These are phyloP conservation scores for Globisporangium paddicum DNA, from an alignment of 352 stramenopile species.

Conservation along the genomic window DNA sequence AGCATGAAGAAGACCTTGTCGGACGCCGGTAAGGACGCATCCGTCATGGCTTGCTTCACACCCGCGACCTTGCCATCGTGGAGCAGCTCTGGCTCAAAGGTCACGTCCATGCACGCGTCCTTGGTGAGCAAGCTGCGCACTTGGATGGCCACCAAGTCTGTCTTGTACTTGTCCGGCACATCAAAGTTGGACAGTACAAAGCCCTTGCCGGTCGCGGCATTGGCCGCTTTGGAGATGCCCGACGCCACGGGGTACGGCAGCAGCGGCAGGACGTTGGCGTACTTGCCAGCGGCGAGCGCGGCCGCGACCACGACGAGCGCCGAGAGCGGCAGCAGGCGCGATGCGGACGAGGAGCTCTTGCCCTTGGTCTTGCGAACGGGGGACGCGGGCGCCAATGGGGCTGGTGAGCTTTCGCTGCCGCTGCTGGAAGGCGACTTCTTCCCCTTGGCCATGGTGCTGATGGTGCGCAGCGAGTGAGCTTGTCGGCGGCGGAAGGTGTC, in stretches of 20 bases:
- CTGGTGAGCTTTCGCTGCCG: background rate
- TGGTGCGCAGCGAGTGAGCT: background rate
- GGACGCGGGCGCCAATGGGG: background rate
- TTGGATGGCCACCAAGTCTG: conserved; percentile 37
- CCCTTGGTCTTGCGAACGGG: conserved; percentile 6
- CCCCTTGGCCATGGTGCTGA: conserved; percentile 4
- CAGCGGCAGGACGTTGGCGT: conserved; percentile 10
- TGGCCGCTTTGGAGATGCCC: conserved; percentile 2
- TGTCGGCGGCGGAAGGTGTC: background rate
- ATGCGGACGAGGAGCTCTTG: background rate
- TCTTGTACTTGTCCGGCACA: conserved; percentile 60
- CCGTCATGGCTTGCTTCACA: conserved; percentile 53
- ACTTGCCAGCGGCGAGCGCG: conserved; percentile 10
- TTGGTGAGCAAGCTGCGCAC: conserved; percentile 32
- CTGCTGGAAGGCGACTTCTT: conserved; percentile 8
- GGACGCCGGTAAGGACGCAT: conserved; percentile 13
- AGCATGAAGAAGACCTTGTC: conserved; percentile 83
- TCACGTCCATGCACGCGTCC: conserved; percentile 29
- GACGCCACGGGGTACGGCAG: conserved; percentile 12
- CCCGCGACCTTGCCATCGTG: conserved; percentile 26
- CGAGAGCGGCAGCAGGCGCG: conserved; percentile 17
- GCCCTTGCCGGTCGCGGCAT: conserved; percentile 5
- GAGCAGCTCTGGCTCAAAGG: conserved; percentile 30
- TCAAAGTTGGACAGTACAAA: conserved; percentile 12
- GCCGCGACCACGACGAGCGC: conserved; percentile 13